Percentiles rank a stretch among this genome's conserved stretches.
Evolutionary conservation across 768 basidiomycete species (phyloP).

Genomic region (Boletus vinaceobasis): DNA sequence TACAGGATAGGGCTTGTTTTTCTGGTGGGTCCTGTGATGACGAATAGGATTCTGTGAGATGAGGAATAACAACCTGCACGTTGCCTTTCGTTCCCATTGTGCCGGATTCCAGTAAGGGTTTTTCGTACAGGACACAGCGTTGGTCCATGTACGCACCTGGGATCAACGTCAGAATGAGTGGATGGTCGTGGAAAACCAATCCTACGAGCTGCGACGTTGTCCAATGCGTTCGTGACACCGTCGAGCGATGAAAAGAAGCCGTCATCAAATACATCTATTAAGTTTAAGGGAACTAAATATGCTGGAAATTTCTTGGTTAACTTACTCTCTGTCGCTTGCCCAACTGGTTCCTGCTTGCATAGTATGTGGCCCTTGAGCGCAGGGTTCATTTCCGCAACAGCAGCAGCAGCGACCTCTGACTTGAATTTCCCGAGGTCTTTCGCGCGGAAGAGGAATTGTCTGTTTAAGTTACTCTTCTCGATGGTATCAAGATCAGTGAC

Average conservation of each 20-base stretch:
- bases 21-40: slow-evolving; percentile 99
- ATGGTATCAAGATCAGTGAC: slow-evolving; percentile 98
- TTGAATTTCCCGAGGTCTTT: slow-evolving; percentile 98
- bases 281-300: slow-evolving; percentile 11
- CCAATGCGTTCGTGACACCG: slow-evolving; percentile 95
- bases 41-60: slow-evolving; percentile 93
- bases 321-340: slow-evolving; percentile 88
- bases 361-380: slow-evolving; percentile 82
- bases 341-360: slow-evolving; percentile 90
- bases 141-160: slow-evolving; percentile 98
- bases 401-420: slow-evolving; percentile 86
- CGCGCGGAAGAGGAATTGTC: slow-evolving; percentile 95
- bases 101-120: slow-evolving; percentile 94
- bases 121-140: slow-evolving; percentile 94
- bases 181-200: slow-evolving; percentile 6
- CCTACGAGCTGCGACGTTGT: slow-evolving; percentile 94
- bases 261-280: slow-evolving; percentile 79
- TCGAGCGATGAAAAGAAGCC: slow-evolving; percentile 85
- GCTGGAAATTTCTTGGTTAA: slow-evolving; percentile 8
- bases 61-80: slow-evolving; percentile 90
- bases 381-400: slow-evolving; percentile 95
- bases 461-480: slow-evolving; percentile 97
- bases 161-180: slow-evolving; percentile 2
- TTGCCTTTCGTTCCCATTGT: slow-evolving; percentile 99
- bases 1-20: slow-evolving; percentile 94